Conservation (phyloP, 352 stramenopile species). For the Salisapilia sapeloensis region DNA sequence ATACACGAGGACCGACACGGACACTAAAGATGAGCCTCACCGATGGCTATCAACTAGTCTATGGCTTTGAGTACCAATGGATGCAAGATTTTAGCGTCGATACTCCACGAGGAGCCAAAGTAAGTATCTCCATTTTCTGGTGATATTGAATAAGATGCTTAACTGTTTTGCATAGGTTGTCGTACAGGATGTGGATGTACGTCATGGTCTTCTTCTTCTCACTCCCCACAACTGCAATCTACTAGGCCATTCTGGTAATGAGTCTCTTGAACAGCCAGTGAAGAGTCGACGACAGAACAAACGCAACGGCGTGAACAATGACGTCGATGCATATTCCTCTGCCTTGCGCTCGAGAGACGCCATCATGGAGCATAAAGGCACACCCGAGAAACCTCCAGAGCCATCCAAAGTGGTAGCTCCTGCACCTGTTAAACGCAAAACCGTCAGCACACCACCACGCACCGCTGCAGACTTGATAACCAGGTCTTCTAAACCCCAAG, state of each 20-base stretch:
- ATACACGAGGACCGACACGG: slow-evolving; percentile 29
- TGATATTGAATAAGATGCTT: not conserved
- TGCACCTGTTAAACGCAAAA: too few relatives aligned
- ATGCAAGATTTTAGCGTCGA: slow-evolving; percentile 33
- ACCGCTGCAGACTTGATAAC: too few relatives aligned
- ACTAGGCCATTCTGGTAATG: slow-evolving; percentile 20
- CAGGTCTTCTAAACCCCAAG: too few relatives aligned
- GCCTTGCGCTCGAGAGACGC: too few relatives aligned
- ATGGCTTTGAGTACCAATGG: slow-evolving; percentile 50
- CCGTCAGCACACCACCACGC: too few relatives aligned
- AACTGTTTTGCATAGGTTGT: slow-evolving; percentile 12
- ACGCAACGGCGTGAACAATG: too few relatives aligned
- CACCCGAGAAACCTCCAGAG: too few relatives aligned
- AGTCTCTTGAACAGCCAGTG: slow-evolving; percentile 3
- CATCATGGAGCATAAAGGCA: too few relatives aligned
- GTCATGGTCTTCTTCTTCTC: slow-evolving; percentile 53
- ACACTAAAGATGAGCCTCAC: slow-evolving; percentile 76
- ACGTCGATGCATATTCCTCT: too few relatives aligned
- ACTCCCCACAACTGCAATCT: slow-evolving; percentile 48
- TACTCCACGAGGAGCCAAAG: slow-evolving; percentile 40
- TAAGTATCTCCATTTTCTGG: slow-evolving; percentile 1
- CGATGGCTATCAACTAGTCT: slow-evolving; percentile 56
- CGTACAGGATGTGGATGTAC: slow-evolving; percentile 43
- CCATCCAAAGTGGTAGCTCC: too few relatives aligned
- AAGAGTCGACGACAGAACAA: too few relatives aligned